Base-by-base conservation (phyloP, 768 basidiomycete genomes). In the Boletus patriciae region DNA sequence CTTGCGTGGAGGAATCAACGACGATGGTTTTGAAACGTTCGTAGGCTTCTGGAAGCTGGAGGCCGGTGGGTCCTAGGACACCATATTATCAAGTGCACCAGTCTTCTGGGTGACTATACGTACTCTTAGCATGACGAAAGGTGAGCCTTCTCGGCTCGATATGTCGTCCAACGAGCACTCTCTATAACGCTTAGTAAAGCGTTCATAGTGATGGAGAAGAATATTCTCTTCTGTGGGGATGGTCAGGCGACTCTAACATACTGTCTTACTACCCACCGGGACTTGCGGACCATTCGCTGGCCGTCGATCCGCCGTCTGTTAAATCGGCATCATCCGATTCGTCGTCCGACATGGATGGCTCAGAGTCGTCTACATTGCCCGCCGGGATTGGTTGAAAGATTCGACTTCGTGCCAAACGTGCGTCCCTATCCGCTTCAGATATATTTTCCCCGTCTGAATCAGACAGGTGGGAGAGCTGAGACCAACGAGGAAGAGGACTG, bases 321-420 rank as follows among this genome's bases (percentile, higher is more conserved):
- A 88, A 66, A 64, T 87, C 87, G 23, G 83, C 84, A 60, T 89
- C 75, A 61, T 92, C 92, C 3, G 91, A 92, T 70, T 93, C 91
- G 60, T 92, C 90, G 48, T 84, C 87, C 10, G 82, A 83, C 64
- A 85, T 77, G 51, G 76, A 78, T 18, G 73, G 74, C 46, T 85
- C 74, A 19, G 78, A 81, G 8, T 81, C 80, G 25, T 78, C 68
- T 19, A 53, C 42, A 33, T 54, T 44, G 25, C 37, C 27, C 45
- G 51, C 43, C 18, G 46, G 33, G 19, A 67, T 59, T 12, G 74
- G 73, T 45, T 72, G 79, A 5, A 78, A 68, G 12, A 82, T 76
- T 23, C 87, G 83, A 8, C 81, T 82, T 69, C 72, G 89, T 86
- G 85, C 87, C 53, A 91, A 73, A 42, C 84, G 82, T 51, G 85